Conservation (phyloP, 108 stramenopile species). For the Skeletonema marinoi region DNA sequence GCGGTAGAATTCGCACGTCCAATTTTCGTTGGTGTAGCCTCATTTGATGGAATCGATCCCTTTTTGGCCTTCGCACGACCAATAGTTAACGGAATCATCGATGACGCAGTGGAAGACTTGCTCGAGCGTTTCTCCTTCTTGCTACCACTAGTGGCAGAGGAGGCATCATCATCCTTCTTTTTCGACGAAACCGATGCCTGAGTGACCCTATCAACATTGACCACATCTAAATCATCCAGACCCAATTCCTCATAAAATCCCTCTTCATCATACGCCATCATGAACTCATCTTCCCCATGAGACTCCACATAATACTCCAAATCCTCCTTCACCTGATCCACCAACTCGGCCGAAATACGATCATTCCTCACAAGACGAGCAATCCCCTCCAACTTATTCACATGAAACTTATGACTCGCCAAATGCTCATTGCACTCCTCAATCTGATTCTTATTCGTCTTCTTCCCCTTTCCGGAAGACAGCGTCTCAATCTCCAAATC, state of each 20-base stretch:
- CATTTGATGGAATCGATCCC: constrained; percentile 9
- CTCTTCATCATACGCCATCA: constrained; percentile 90
- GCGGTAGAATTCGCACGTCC: constrained; percentile 37
- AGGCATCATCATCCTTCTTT: constrained; percentile 67
- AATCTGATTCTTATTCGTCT: constrained; percentile 78
- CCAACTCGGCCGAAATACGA: constrained; percentile 72
- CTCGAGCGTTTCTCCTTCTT: constrained; percentile 56
- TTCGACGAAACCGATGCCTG: constrained; percentile 46
- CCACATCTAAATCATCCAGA: constrained; percentile 84
- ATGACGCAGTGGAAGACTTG: constrained; percentile 45
- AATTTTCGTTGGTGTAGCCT: constrained; percentile 51
- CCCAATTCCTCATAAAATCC: constrained; percentile 91
- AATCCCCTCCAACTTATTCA: constrained; percentile 94
- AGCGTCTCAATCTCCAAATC: constrained; percentile 91
- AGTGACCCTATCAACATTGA: constrained; percentile 82
- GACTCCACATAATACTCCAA: constrained; percentile 95
- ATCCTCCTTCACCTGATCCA: constrained; percentile 94
- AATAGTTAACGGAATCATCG: constrained; percentile 88
- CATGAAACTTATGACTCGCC: constrained; percentile 89
- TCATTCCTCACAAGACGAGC: constrained; percentile 96
- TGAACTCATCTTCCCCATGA: constrained; percentile 89
- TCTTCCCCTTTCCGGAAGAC: constrained; percentile 83
- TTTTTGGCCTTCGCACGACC: constrained; percentile 76
- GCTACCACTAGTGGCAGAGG: constrained; percentile 45
- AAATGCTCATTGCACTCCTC: constrained; percentile 79